Percentiles rank a stretch among this genome's conserved stretches.
Conservation (phyloP, 2,329 filamentous ascomycete genomes). For the Dothistroma pini region DNA sequence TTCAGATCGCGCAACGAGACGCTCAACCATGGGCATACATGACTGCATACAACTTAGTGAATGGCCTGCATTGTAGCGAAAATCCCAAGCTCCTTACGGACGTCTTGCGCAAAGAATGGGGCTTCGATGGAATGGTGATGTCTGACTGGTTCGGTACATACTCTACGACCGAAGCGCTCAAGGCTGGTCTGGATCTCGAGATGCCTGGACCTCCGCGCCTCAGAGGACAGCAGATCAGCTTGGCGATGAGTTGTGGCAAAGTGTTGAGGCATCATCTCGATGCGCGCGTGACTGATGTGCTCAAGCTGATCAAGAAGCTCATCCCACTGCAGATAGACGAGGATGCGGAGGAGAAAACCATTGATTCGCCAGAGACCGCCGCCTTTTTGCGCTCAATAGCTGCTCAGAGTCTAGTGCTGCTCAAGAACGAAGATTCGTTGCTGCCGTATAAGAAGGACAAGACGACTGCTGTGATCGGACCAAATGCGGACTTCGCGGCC, state of each 20-base stretch:
- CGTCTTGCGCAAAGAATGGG: slow-evolving; percentile 68
- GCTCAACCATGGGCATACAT: slow-evolving; percentile 67
- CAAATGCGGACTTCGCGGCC: slow-evolving; percentile 67
- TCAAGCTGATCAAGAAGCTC: slow-evolving; percentile 53
- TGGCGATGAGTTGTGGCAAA: slow-evolving; percentile 29
- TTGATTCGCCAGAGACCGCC: slow-evolving; percentile 34
- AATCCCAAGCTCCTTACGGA: slow-evolving; percentile 63
- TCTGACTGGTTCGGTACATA: slow-evolving; percentile 80
- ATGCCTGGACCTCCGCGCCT: slow-evolving; percentile 73
- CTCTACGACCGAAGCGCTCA: slow-evolving; percentile 61
- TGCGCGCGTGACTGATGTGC: slow-evolving; percentile 56
- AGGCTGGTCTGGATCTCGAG: slow-evolving; percentile 75
- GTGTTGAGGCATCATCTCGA: slow-evolving; percentile 45
- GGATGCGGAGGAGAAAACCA: slow-evolving; percentile 28
- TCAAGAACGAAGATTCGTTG: slow-evolving; percentile 65
- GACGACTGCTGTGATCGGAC: slow-evolving; percentile 69
- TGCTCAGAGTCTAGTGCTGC: slow-evolving; percentile 29
- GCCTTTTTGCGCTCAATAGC: slow-evolving; percentile 29
- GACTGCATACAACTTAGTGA: slow-evolving; percentile 72
- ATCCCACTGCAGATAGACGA: slow-evolving; percentile 28
- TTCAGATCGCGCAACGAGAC: slow-evolving; percentile 69
- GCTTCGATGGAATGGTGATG: slow-evolving; percentile 56
- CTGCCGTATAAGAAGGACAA: slow-evolving; percentile 64
- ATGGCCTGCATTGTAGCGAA: slow-evolving; percentile 65
- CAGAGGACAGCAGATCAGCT: slow-evolving; percentile 32